These are phyloP conservation scores for Linnemannia exigua DNA, from an alignment of 192 early-diverging fungal genomes.

Conservation along the genomic window DNA sequence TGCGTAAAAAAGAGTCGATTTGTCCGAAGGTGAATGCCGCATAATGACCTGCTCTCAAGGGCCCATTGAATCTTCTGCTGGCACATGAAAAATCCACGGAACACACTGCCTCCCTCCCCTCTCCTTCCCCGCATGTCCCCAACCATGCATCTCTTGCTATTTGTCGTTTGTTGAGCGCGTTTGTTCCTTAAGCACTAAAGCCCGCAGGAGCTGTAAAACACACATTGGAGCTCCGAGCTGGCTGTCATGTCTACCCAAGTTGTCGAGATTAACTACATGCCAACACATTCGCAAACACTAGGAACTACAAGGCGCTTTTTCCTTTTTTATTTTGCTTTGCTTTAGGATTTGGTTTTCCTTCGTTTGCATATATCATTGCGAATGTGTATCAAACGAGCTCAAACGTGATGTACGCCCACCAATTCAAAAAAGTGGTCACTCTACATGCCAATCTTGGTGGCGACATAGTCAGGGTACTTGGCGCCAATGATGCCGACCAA, in stretches of 20 bases:
- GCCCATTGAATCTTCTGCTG: neutral
- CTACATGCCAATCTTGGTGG: slow-evolving; percentile 36
- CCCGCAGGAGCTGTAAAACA: too few species aligned
- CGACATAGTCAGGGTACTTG: slow-evolving; percentile 63
- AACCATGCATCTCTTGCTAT: neutral
- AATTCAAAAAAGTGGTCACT: neutral
- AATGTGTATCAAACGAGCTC: neutral
- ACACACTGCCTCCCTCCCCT: too few species aligned
- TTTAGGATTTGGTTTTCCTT: neutral
- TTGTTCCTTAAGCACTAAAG: too few species aligned
- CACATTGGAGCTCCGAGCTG: too few species aligned
- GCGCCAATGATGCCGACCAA: slow-evolving; percentile 64
- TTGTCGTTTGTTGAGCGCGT: too few species aligned
- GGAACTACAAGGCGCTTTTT: neutral
- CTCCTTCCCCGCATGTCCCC: neutral
- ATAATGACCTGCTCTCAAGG: neutral
- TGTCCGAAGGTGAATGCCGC: neutral
- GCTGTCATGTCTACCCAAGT: too few species aligned
- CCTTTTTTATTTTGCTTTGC: neutral
- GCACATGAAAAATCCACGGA: neutral
- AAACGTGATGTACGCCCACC: neutral
- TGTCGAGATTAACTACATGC: neutral
- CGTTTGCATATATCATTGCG: neutral
- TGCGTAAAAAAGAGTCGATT: neutral
- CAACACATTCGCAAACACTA: neutral